Percentiles rank a stretch among this genome's conserved stretches.
These are phyloP conservation scores for Epicoccum nigrum DNA, from an alignment of 2,329 filamentous ascomycete species.

Conservation along the genomic window DNA sequence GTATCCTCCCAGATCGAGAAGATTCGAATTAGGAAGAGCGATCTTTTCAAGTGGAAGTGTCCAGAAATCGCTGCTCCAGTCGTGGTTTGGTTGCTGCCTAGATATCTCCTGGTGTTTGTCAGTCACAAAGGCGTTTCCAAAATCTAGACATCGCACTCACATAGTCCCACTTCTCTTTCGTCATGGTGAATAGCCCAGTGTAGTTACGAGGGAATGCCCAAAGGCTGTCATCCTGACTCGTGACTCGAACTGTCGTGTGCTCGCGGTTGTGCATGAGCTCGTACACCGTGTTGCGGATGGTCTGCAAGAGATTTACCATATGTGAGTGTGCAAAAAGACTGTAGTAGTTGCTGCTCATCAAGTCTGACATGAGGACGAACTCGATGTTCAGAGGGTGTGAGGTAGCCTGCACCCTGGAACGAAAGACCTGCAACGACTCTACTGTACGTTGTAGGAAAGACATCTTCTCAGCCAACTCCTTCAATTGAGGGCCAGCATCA, in stretches of 20 bases:
- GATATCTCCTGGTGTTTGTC: conserved; percentile 3
- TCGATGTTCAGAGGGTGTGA: conserved; percentile 22
- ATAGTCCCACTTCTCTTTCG: conserved; percentile 27
- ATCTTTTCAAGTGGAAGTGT: neutral
- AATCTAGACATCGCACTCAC: conserved; percentile 10
- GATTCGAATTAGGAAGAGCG: neutral
- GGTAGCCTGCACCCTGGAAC: neutral
- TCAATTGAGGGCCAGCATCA: neutral
- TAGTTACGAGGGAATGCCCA: conserved; percentile 25
- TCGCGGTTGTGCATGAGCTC: conserved; percentile 23
- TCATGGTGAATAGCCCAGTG: conserved; percentile 22
- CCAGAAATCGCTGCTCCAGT: conserved; percentile 12
- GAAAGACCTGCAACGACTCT: neutral
- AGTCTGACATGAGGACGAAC: conserved; percentile 28
- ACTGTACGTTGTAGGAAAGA: neutral
- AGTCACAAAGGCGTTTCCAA: neutral
- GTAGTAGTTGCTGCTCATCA: neutral
- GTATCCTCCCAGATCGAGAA: conserved; percentile 1
- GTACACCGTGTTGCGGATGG: conserved; percentile 26
- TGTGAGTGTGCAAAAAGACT: too few species aligned
- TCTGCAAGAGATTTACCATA: conserved; percentile 22
- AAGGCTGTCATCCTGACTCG: conserved; percentile 24
- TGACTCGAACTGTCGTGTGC: conserved; percentile 20
- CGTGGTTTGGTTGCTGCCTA: neutral
- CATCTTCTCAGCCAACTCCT: neutral